phyloP scores from a whole-genome alignment of 768 basidiomycete species.

The Tubosaeta sp. region DNA sequence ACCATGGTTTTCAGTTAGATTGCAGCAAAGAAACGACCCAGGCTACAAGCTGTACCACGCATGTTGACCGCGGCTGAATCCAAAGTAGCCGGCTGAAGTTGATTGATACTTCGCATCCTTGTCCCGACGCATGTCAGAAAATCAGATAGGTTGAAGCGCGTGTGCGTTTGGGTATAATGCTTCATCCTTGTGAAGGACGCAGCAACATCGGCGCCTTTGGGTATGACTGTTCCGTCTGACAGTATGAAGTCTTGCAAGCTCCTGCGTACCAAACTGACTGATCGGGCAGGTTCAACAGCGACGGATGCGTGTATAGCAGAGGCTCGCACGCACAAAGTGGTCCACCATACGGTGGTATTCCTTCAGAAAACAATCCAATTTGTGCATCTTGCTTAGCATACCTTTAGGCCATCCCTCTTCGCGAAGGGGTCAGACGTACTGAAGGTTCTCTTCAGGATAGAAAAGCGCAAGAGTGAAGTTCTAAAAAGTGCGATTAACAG shows the following conservation, averaged over 20 bases:
- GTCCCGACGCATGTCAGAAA: background rate
- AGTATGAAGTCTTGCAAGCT: background rate
- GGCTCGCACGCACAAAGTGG: background rate
- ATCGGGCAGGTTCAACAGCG: background rate
- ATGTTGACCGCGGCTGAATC: slow-evolving; percentile 32
- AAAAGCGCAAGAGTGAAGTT: background rate
- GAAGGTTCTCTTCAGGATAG: background rate
- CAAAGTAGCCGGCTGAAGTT: slow-evolving; percentile 28
- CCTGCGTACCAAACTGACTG: background rate
- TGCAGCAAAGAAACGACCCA: slow-evolving; percentile 39
- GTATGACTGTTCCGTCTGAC: background rate
- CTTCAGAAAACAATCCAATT: background rate
- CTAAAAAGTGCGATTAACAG: background rate
- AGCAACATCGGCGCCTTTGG: background rate
- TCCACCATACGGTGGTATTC: background rate
- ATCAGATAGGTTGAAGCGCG: background rate
- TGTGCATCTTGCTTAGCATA: background rate
- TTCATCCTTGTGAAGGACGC: background rate
- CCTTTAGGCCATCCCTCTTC: background rate
- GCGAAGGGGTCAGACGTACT: background rate
- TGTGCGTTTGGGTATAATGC: background rate
- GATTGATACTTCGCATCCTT: slow-evolving; percentile 28
- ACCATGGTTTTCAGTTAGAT: slow-evolving; percentile 42
- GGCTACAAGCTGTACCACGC: slow-evolving; percentile 16
- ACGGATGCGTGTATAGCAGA: background rate